phyloP scores from a whole-genome alignment of 495 filamentous ascomycete species.

The Penicillium longicatenatum region DNA sequence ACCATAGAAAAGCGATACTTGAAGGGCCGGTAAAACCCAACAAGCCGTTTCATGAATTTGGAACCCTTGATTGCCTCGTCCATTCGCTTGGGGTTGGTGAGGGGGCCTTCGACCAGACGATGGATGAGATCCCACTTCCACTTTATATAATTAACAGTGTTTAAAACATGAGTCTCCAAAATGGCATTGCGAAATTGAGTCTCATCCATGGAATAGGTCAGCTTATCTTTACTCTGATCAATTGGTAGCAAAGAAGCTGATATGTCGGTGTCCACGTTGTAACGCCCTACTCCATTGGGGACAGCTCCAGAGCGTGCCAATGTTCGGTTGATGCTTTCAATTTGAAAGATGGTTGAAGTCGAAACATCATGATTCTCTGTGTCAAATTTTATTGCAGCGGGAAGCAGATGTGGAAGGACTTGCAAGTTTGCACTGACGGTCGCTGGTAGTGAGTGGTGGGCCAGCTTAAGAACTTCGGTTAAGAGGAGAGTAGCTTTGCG shows the following conservation, averaged over 20 bases:
- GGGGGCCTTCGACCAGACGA: constrained; percentile 87
- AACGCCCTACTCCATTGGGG: constrained; percentile 41
- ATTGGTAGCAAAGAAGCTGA: constrained; percentile 41
- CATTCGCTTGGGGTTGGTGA: constrained; percentile 87
- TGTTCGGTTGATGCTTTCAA: constrained; percentile 94
- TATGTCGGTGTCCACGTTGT: constrained; percentile 50
- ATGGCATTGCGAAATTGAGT: constrained; percentile 81
- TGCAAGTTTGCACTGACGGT: constrained; percentile 79
- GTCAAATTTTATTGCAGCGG: constrained; percentile 69
- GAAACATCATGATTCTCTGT: constrained; percentile 74
- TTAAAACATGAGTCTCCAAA: constrained; percentile 83
- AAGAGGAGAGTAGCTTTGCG: constrained; percentile 89
- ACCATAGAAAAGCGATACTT: constrained; percentile 91
- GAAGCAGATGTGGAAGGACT: constrained; percentile 78
- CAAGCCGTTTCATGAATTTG: constrained; percentile 91
- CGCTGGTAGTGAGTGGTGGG: constrained; percentile 79
- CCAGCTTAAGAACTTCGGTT: constrained; percentile 85
- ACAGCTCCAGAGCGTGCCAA: constrained; percentile 71
- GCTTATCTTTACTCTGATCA: constrained; percentile 72
- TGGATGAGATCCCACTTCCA: constrained; percentile 97
- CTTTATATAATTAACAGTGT: constrained; percentile 82
- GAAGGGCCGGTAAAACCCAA: constrained; percentile 95
- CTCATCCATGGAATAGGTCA: constrained; percentile 80
- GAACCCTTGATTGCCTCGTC: constrained; percentile 93
- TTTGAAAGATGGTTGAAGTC: constrained; percentile 89